phyloP scores from a whole-genome alignment of 2,329 filamentous ascomycete genomes.

The Fusarium phyllophilum region DNA sequence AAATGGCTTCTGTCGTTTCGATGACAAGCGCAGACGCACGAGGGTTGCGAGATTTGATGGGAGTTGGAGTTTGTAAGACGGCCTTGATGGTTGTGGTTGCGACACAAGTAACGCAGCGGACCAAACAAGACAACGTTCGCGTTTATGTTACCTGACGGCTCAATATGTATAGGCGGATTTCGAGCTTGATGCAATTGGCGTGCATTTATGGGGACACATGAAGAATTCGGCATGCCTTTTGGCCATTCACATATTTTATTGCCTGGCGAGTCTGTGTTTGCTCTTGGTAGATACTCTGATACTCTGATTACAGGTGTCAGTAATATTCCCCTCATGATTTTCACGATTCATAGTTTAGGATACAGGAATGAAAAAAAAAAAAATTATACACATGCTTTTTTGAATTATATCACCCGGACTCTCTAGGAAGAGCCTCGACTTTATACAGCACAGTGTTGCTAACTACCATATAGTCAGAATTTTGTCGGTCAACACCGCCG shows the following conservation, averaged over 20 bases:
- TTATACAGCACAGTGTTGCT: not conserved
- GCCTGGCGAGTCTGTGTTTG: conserved; percentile 21
- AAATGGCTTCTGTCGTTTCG: not conserved
- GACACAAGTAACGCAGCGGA: conserved; percentile 28
- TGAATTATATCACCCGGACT: not conserved
- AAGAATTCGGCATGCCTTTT: conserved; percentile 14
- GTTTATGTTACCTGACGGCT: conserved; percentile 28
- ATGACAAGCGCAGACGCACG: not conserved
- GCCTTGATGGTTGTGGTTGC: conserved; percentile 20
- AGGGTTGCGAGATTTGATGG: not conserved
- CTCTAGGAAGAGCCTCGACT: not conserved
- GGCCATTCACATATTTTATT: not conserved
- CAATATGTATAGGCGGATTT: conserved; percentile 10
- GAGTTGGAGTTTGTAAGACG: conserved; percentile 8
- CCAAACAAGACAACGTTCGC: conserved; percentile 16
- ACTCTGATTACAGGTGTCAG: conserved; percentile 19
- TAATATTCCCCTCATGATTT: conserved; percentile 30
- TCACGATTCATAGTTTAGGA: conserved; percentile 11
- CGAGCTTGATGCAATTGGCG: conserved; percentile 12
- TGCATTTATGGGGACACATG: conserved; percentile 29
- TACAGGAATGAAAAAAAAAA: conserved; percentile 17
- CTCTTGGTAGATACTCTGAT: conserved; percentile 20
- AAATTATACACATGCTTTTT: not conserved
- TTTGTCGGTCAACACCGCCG: not conserved
- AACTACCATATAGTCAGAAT: not conserved